phyloP scores from a whole-genome alignment of 192 early-diverging fungal genomes.

The Coemansia sp. region DNA sequence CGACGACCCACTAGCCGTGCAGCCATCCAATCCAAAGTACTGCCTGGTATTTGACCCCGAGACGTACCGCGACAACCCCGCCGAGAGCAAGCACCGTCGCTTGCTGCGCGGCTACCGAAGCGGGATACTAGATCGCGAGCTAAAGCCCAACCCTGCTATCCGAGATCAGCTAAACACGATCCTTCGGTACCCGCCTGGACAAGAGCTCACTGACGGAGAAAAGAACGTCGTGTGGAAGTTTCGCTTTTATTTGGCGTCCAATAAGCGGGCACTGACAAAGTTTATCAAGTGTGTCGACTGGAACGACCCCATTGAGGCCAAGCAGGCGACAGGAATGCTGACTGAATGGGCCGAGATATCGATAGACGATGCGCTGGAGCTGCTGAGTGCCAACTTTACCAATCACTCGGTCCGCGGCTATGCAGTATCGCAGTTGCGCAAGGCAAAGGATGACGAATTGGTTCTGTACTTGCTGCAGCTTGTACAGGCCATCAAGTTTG shows the following conservation, averaged over 20 bases:
- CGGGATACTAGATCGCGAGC: conserved; percentile 86
- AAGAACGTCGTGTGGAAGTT: conserved; percentile 99
- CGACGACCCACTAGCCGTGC: conserved; percentile 44
- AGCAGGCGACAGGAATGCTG: conserved; percentile 90
- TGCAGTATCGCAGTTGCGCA: conserved; percentile 86
- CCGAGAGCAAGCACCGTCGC: conserved; percentile 92
- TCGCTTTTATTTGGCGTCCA: conserved; percentile 89
- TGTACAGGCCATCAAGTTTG: conserved; percentile 97
- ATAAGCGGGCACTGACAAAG: conserved; percentile 96
- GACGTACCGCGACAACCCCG: conserved; percentile 86
- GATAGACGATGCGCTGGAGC: conserved; percentile 93
- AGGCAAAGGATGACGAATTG: conserved; percentile 95
- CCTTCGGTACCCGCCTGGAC: conserved; percentile 89
- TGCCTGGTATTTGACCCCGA: conserved; percentile 83
- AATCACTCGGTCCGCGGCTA: conserved; percentile 80
- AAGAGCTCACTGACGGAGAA: conserved; percentile 79
- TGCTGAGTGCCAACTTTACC: conserved; percentile 88
- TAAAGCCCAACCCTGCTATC: conserved; percentile 96
- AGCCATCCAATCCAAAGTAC: conserved; percentile 47
- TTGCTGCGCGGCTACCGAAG: conserved; percentile 88
- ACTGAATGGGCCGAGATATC: conserved; percentile 89
- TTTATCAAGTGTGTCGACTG: conserved; percentile 97
- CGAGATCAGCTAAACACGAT: conserved; percentile 96
- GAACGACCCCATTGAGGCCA: conserved; percentile 87
- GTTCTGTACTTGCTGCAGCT: conserved; percentile 93